Evolutionary conservation across 441 rosid species (phyloP).

Genomic region (Pelargonium australe): DNA sequence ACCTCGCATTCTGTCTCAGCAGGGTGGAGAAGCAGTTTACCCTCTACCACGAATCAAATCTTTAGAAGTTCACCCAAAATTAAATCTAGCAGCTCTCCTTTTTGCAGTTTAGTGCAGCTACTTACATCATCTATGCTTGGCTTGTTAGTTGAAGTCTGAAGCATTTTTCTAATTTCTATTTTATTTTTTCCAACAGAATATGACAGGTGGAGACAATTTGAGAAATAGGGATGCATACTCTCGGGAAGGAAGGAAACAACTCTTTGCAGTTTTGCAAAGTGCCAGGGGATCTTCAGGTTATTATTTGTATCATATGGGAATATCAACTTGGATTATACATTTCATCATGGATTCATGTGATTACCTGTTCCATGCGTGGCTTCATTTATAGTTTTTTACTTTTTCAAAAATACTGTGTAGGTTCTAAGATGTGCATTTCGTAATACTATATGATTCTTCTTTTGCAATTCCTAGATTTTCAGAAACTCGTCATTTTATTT

Average conservation of each 20-base stretch:
- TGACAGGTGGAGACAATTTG: slow-evolving; percentile 50
- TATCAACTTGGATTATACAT: slow-evolving; percentile 15
- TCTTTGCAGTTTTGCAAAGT: slow-evolving; percentile 96
- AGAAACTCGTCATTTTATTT: not conserved
- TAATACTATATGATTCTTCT: too few species aligned
- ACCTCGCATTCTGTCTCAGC: slow-evolving; percentile 86
- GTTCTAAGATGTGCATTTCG: not conserved
- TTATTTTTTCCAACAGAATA: slow-evolving; percentile 44
- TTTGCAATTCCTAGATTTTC: not conserved
- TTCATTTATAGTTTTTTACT: not conserved
- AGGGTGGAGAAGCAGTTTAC: slow-evolving; percentile 97
- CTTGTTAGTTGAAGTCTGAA: slow-evolving; percentile 16
- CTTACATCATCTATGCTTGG: not conserved
- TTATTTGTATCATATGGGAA: slow-evolving; percentile 19
- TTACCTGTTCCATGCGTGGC: slow-evolving; percentile 8
- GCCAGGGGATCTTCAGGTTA: slow-evolving; percentile 99
- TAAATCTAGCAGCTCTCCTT: slow-evolving; percentile 78
- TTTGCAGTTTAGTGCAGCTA: slow-evolving; percentile 68
- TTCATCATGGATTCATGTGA: slow-evolving; percentile 1
- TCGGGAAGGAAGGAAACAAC: slow-evolving; percentile 97
- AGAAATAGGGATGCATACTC: slow-evolving; percentile 86
- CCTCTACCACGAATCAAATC: slow-evolving; percentile 82
- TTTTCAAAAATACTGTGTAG: not conserved
- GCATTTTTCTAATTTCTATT: not conserved
- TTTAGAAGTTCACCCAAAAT: slow-evolving; percentile 88